Evolutionary conservation across 2,329 filamentous ascomycete species (phyloP).

Genomic region (Pseudocercospora musae): DNA sequence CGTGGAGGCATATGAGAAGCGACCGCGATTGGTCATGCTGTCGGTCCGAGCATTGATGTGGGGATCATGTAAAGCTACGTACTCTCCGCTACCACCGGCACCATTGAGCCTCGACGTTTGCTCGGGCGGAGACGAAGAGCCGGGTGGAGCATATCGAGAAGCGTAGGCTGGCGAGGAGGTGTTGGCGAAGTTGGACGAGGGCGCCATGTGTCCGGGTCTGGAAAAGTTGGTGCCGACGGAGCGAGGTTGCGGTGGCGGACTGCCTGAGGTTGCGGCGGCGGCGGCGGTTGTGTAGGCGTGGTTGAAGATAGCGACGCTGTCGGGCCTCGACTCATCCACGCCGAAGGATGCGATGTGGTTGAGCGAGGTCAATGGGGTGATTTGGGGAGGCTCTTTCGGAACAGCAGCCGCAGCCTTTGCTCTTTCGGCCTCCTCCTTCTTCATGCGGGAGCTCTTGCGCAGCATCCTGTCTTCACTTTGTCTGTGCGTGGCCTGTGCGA

Average conservation of each 20-base stretch:
- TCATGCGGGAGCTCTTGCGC: slow-evolving; percentile 31
- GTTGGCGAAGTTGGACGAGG: slow-evolving; percentile 19
- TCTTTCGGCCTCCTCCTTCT: slow-evolving; percentile 20
- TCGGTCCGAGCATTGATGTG: slow-evolving; percentile 61
- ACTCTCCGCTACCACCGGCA: slow-evolving; percentile 44
- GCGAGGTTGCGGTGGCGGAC: slow-evolving; percentile 46
- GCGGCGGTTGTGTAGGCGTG: slow-evolving; percentile 33
- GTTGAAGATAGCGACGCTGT: slow-evolving; percentile 59
- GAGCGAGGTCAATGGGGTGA: slow-evolving; percentile 47
- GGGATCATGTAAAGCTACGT: slow-evolving; percentile 64
- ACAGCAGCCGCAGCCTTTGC: slow-evolving; percentile 46
- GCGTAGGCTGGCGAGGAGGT: slow-evolving; percentile 30
- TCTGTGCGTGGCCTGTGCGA: not conserved
- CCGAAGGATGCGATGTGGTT: slow-evolving; percentile 57
- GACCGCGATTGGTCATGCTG: slow-evolving; percentile 94
- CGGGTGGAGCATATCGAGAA: slow-evolving; percentile 22
- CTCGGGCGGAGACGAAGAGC: slow-evolving; percentile 24
- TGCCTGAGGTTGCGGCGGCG: slow-evolving; percentile 32
- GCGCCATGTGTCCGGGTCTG: slow-evolving; percentile 26
- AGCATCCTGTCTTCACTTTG: slow-evolving; percentile 26
- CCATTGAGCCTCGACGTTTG: slow-evolving; percentile 9
- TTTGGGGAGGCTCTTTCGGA: slow-evolving; percentile 58
- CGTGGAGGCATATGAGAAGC: slow-evolving; percentile 88
- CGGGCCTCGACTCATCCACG: slow-evolving; percentile 62
- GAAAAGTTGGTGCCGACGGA: slow-evolving; percentile 33